phyloP scores from a whole-genome alignment of 495 filamentous ascomycete genomes.

The Neurospora sp. region DNA sequence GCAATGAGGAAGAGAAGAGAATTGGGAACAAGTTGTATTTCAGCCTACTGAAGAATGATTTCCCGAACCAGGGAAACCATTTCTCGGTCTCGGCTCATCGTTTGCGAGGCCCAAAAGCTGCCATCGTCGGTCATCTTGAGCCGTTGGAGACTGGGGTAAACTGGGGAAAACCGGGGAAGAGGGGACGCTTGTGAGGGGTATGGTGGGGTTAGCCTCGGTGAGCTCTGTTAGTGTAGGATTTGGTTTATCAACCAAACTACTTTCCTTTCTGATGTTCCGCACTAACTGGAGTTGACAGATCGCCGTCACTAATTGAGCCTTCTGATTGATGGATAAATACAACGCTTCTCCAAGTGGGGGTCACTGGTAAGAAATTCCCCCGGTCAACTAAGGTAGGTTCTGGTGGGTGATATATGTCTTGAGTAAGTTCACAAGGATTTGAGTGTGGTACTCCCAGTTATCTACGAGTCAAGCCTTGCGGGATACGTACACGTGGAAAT shows the following conservation, averaged over 20 bases:
- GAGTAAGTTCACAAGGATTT: no score
- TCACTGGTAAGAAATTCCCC: no score
- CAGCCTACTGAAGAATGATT: background rate
- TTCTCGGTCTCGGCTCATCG: background rate
- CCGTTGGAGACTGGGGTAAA: background rate
- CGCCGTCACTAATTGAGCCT: background rate
- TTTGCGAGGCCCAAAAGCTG: background rate
- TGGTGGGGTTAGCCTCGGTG: constrained; percentile 7
- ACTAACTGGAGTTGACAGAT: no score
- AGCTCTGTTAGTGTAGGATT: background rate
- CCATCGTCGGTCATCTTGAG: background rate
- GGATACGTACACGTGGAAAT: background rate
- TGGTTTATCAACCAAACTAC: no score
- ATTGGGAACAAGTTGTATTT: background rate
- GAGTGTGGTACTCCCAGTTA: no score
- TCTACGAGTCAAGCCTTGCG: background rate
- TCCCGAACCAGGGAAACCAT: background rate
- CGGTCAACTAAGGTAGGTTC: no score
- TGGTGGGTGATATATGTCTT: no score
- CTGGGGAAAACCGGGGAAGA: background rate
- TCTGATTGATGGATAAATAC: constrained; percentile 32
- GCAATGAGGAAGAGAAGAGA: constrained; percentile 6
- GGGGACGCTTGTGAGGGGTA: background rate
- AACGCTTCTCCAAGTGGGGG: background rate
- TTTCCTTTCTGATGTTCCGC: no score